Evolutionary conservation across 257 asterid genomes (phyloP).

Genomic region (Orobanche coerulescens): DNA sequence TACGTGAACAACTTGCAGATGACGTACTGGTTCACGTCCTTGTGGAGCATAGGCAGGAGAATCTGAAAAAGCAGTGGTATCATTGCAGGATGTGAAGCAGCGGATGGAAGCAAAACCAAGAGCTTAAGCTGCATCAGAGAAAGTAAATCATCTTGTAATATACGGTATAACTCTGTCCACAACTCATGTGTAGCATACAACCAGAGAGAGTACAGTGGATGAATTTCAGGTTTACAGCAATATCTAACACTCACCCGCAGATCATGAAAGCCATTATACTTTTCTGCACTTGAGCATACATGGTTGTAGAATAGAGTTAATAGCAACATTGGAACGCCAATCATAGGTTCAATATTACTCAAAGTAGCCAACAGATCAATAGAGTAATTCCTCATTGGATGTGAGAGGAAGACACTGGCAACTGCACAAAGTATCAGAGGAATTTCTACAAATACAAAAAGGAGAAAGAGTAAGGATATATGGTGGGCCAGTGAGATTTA

Average conservation of each 20-base stretch:
- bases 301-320: conserved; percentile 63
- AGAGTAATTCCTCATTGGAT: conserved; percentile 46
- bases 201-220: conserved; percentile 3
- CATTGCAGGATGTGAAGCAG: conserved; percentile 89
- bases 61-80: conserved; percentile 78
- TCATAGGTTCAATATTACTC: conserved; percentile 53
- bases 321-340: conserved; percentile 70
- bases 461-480: conserved; percentile 15
- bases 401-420: conserved; percentile 62
- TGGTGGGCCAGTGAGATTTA: background rate
- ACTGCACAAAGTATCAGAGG: conserved; percentile 63
- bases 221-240: conserved; percentile 13
- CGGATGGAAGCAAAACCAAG: conserved; percentile 72
- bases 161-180: conserved; percentile 12
- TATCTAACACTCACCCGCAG: conserved; percentile 56
- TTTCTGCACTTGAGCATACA: conserved; percentile 44
- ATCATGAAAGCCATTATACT: conserved; percentile 38
- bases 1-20: conserved; percentile 22
- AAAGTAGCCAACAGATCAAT: conserved; percentile 57
- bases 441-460: conserved; percentile 44
- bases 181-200: background rate
- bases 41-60: conserved; percentile 86
- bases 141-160: conserved; percentile 9
- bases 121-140: conserved; percentile 67
- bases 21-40: conserved; percentile 69